Percentiles rank a stretch among this genome's conserved stretches.
Conservation (phyloP, 345 rosid species). For the Lumnitzera racemosa region DNA sequence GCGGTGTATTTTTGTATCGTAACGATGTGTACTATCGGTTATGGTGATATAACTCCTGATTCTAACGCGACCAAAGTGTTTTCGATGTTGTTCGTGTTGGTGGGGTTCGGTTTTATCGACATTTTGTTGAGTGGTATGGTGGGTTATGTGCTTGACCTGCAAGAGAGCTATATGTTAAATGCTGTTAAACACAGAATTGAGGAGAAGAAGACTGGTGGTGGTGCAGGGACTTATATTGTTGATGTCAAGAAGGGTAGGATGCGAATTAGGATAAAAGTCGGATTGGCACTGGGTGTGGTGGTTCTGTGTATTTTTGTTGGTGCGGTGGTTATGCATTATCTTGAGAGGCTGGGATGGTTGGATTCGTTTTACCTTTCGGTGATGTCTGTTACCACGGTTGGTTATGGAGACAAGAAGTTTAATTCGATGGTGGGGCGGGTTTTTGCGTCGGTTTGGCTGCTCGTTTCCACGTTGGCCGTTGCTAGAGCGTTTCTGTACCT, state of each 20-base stretch:
- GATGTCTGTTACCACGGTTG: conserved; percentile 56
- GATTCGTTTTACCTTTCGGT: conserved; percentile 52
- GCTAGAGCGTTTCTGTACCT: conserved; percentile 42
- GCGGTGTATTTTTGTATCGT: conserved; percentile 60
- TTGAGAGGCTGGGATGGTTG: conserved; percentile 31
- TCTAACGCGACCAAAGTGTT: conserved; percentile 33
- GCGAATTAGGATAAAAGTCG: conserved; percentile 39
- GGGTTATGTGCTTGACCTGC: conserved; percentile 35
- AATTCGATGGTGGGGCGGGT: conserved; percentile 33
- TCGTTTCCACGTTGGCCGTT: conserved; percentile 40
- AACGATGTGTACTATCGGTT: conserved; percentile 57
- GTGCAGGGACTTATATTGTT: conserved; percentile 16
- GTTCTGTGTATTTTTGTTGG: conserved; percentile 33
- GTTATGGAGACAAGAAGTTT: conserved; percentile 50
- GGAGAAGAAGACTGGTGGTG: background rate
- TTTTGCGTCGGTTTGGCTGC: conserved; percentile 45
- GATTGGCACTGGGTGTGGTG: conserved; percentile 40
- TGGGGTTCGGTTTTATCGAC: conserved; percentile 44
- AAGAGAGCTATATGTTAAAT: conserved; percentile 33
- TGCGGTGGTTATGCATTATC: conserved; percentile 17
- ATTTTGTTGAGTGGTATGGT: conserved; percentile 38
- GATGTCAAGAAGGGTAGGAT: conserved; percentile 42
- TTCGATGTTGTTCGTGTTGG: conserved; percentile 27
- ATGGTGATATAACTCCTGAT: conserved; percentile 49
- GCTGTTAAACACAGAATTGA: conserved; percentile 13